Evolutionary conservation across 768 basidiomycete genomes (phyloP).

Genomic region (Kwoniella heveanensis): DNA sequence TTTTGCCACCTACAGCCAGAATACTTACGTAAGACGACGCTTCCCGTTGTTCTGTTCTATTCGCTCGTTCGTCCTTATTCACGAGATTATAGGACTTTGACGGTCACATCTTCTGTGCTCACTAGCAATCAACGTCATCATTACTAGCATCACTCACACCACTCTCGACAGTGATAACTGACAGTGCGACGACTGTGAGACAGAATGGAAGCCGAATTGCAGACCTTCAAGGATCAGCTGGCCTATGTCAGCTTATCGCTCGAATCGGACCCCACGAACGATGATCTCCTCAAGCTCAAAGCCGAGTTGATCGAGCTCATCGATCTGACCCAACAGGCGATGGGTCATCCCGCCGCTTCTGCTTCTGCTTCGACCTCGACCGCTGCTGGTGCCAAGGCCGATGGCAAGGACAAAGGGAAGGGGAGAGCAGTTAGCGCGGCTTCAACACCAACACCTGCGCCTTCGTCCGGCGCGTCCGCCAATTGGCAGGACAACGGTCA

Average conservation of each 20-base stretch:
- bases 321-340: conserved; percentile 49
- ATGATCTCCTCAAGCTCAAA: conserved; percentile 53
- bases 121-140: too few species aligned
- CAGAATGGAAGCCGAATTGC: conserved; percentile 54
- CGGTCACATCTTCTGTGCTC: too few species aligned
- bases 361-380: conserved; percentile 1
- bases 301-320: conserved; percentile 55
- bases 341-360: conserved; percentile 30
- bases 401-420: conserved; percentile 42
- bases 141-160: too few species aligned
- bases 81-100: too few species aligned
- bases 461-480: neutral
- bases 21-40: neutral
- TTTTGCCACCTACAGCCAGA: neutral
- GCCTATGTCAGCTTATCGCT: conserved; percentile 55
- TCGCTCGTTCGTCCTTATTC: conserved; percentile 1
- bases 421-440: conserved; percentile 24
- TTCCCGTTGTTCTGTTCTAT: neutral
- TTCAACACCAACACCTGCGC: neutral
- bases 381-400: conserved; percentile 4
- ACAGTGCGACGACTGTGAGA: too few species aligned
- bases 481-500: conserved; percentile 48
- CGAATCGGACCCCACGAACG: conserved; percentile 53
- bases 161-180: too few species aligned
- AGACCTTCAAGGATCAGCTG: conserved; percentile 55